phyloP scores from a whole-genome alignment of 2,329 filamentous ascomycete species.

The Penicillium expansum region DNA sequence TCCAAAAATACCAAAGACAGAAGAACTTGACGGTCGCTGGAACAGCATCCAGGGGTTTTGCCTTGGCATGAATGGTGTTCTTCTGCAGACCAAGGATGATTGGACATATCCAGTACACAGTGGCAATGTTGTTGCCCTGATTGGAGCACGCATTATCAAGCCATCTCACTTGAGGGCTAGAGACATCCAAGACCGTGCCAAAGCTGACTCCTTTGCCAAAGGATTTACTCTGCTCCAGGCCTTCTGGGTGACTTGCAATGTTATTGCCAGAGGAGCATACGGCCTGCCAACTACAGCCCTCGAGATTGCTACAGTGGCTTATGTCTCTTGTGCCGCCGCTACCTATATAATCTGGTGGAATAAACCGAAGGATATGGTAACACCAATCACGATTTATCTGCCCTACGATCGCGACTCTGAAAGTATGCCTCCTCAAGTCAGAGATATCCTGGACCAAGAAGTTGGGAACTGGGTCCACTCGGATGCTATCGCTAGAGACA shows the following conservation, averaged over 20 bases:
- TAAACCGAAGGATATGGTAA: conserved; percentile 18
- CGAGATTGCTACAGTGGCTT: conserved; percentile 16
- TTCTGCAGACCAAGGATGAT: conserved; percentile 8
- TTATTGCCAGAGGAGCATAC: conserved; percentile 12
- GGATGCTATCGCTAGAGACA: neutral
- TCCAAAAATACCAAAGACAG: neutral
- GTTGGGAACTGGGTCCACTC: neutral
- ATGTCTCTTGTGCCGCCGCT: conserved; percentile 7
- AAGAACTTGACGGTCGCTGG: neutral
- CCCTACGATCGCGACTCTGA: conserved; percentile 3
- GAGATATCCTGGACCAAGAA: neutral
- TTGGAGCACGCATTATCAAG: conserved; percentile 11
- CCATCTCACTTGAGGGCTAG: neutral
- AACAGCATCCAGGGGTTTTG: conserved; percentile 1
- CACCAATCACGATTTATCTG: conserved; percentile 13
- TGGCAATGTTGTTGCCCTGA: conserved; percentile 3
- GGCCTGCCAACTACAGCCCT: conserved; percentile 11
- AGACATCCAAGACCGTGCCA: conserved; percentile 17
- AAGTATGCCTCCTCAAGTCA: conserved; percentile 1
- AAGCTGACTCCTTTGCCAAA: conserved; percentile 15
- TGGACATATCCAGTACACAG: conserved; percentile 8
- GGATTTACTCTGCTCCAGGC: conserved; percentile 12
- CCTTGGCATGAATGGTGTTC: conserved; percentile 3
- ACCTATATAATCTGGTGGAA: conserved; percentile 17
- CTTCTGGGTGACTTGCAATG: conserved; percentile 7